phyloP scores from a whole-genome alignment of 345 rosid species.

The Pseudoturritis turrita region DNA sequence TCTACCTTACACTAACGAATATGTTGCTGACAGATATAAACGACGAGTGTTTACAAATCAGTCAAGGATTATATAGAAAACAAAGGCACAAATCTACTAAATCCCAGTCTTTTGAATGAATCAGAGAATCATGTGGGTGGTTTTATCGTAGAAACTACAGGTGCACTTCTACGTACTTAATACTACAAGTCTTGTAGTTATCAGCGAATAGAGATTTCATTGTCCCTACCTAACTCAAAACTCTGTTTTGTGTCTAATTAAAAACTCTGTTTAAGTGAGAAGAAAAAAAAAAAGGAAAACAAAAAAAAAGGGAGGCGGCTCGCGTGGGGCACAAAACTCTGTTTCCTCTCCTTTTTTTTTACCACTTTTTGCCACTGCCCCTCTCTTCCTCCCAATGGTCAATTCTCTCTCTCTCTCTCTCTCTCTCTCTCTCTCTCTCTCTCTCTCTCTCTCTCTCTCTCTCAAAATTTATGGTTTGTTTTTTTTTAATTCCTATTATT shows the following conservation, averaged over 20 bases:
- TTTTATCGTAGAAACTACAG: too few species aligned
- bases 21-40: not conserved
- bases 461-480: not conserved
- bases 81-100: not conserved
- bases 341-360: not conserved
- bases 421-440: not conserved
- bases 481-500: not conserved
- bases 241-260: not conserved
- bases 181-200: not conserved
- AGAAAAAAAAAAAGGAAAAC: not conserved
- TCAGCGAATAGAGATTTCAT: too few species aligned
- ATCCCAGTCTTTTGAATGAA: not conserved
- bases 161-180: too few species aligned
- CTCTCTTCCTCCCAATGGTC: constrained; percentile 24
- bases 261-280: not conserved
- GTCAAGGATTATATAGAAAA: not conserved
- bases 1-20: too few species aligned
- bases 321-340: constrained; percentile 37
- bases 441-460: not conserved
- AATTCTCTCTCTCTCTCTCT: not conserved
- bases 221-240: too few species aligned
- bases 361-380: not conserved
- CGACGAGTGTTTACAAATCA: not conserved
- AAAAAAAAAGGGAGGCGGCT: constrained; percentile 14
- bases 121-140: too few species aligned